Percentiles rank a stretch among this genome's conserved stretches.
phyloP scores from a whole-genome alignment of 805 yeast genomes.

The Zygosaccharomyces pseudorouxii region DNA sequence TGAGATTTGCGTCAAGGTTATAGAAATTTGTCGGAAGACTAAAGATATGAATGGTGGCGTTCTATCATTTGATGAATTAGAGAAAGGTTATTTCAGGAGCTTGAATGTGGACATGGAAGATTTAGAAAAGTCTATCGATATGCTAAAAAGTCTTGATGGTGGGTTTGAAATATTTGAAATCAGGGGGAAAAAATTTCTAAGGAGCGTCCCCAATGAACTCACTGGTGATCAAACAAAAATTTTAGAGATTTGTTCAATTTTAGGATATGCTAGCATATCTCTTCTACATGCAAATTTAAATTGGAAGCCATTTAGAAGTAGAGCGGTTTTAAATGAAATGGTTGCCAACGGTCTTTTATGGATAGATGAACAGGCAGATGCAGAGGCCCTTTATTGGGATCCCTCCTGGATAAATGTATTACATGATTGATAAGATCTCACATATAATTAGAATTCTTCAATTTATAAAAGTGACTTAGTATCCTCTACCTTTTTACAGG shows the following conservation, averaged over 20 bases:
- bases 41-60: slow-evolving; percentile 78
- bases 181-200: slow-evolving; percentile 48
- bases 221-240: slow-evolving; percentile 66
- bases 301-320: slow-evolving; percentile 66
- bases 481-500: neutral
- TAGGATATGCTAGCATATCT: slow-evolving; percentile 67
- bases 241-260: slow-evolving; percentile 67
- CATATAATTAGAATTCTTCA: neutral
- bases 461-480: no score
- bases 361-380: slow-evolving; percentile 58
- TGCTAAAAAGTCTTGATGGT: slow-evolving; percentile 56
- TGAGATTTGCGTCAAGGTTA: slow-evolving; percentile 66
- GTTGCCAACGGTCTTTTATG: slow-evolving; percentile 78
- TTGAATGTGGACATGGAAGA: slow-evolving; percentile 44
- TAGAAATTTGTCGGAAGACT: slow-evolving; percentile 70
- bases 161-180: slow-evolving; percentile 64
- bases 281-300: slow-evolving; percentile 66
- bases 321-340: slow-evolving; percentile 68
- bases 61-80: slow-evolving; percentile 54
- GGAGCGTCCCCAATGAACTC: slow-evolving; percentile 59
- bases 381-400: slow-evolving; percentile 59
- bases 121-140: slow-evolving; percentile 49
- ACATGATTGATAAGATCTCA: neutral
- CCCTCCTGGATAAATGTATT: slow-evolving; percentile 56
- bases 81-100: slow-evolving; percentile 29